Percentiles rank a stretch among this genome's conserved stretches.
phyloP scores from a whole-genome alignment of 78 protist species.

The Dictyostelium firmibasis region DNA sequence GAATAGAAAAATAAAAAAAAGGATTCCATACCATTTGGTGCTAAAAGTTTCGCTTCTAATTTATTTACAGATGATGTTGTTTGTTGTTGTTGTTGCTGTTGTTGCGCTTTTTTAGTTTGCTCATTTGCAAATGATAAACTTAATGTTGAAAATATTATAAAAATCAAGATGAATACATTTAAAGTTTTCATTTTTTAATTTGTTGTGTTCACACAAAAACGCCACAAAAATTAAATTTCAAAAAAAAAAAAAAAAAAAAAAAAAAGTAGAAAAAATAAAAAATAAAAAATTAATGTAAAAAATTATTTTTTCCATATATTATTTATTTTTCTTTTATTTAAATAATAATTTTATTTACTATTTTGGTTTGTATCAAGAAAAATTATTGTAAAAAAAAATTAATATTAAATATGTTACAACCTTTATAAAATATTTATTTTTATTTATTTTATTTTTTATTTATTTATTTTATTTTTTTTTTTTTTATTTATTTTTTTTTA shows the following conservation, averaged over 20 bases:
- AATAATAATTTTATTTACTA: too few relatives aligned
- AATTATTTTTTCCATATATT: too few relatives aligned
- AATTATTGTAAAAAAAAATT: too few relatives aligned
- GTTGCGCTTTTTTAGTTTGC: background rate
- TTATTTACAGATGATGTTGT: background rate
- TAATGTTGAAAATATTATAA: background rate
- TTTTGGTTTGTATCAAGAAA: too few relatives aligned
- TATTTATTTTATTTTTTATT: too few relatives aligned
- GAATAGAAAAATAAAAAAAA: too few relatives aligned
- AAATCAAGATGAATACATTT: background rate
- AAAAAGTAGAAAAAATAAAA: background rate
- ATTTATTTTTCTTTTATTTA: too few relatives aligned
- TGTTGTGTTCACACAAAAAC: background rate
- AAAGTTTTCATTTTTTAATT: background rate
- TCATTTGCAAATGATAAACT: background rate
- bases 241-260: background rate
- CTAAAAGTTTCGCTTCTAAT: background rate
- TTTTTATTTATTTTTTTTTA: too few relatives aligned
- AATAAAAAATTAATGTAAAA: background rate
- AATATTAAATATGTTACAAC: too few relatives aligned
- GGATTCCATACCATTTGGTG: background rate
- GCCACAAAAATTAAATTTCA: background rate
- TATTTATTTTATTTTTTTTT: too few relatives aligned
- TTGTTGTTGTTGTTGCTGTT: background rate
- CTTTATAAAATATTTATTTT: too few relatives aligned